Evolutionary conservation across 345 rosid species (phyloP).

Genomic region (Populus alba): DNA sequence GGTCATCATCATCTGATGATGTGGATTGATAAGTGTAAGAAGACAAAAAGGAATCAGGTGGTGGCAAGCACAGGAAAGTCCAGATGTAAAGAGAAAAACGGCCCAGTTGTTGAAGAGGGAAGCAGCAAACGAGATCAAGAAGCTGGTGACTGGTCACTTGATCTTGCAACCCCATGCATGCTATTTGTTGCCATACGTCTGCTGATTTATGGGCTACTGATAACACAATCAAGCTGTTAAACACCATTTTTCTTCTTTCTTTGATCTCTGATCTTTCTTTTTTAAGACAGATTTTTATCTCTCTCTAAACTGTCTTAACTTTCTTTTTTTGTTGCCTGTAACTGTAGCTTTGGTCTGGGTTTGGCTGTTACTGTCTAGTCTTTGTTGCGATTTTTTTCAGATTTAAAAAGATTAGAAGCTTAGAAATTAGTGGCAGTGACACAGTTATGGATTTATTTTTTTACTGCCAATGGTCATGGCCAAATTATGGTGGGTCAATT

Average conservation of each 20-base stretch:
- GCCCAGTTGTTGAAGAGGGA: conserved; percentile 65
- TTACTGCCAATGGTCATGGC: too few species aligned
- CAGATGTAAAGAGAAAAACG: conserved; percentile 50
- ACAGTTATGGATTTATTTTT: background rate
- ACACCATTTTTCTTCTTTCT: conserved; percentile 44
- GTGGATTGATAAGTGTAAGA: conserved; percentile 34
- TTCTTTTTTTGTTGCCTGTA: background rate
- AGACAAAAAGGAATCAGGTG: conserved; percentile 46
- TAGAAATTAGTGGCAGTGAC: background rate
- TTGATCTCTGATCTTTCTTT: background rate
- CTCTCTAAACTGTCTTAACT: background rate
- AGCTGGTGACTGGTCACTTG: conserved; percentile 47
- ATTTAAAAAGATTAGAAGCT: background rate
- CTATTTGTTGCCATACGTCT: conserved; percentile 43
- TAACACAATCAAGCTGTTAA: conserved; percentile 40
- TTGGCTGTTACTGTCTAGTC: background rate
- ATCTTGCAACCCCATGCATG: conserved; percentile 41
- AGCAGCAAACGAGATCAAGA: conserved; percentile 61
- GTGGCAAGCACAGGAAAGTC: conserved; percentile 63
- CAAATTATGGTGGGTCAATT: too few species aligned
- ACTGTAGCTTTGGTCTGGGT: too few species aligned
- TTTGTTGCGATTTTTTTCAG: background rate
- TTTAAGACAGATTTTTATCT: background rate
- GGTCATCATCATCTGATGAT: conserved; percentile 27
- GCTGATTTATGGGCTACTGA: conserved; percentile 49